Evolutionary conservation across 2,329 filamentous ascomycete genomes (phyloP), one percentile per base, ranked within the genome.

Genomic region (Trichophyton benhamiae): DNA sequence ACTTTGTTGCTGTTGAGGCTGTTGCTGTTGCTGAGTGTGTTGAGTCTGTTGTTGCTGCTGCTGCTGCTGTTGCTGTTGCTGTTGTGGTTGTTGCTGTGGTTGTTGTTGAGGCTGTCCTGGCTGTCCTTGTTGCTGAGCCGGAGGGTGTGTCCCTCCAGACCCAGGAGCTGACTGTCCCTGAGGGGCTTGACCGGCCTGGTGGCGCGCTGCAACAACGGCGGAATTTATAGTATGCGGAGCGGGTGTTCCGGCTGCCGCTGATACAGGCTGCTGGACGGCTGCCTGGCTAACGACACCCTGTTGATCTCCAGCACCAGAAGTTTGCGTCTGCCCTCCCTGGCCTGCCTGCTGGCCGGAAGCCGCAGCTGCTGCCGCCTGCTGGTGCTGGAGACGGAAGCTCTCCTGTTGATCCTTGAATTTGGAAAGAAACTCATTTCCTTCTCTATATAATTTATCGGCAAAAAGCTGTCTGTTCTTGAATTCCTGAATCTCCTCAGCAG

Each of bases 341-440:
- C 8, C 20, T 59, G 38, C n/a, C 20, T 61, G 58, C 33, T 61
- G 33, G 65, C 44, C 48, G 67, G 66, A 44, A 63, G 61, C 55
- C 65, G 59, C 38, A 73, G 70, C 33, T 36, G 33, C 63, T 66
- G 67, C 38, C 72, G 70, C 33, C 38, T 68, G 69, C 53, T 72
- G 71, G 60, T 73, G 71, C 62, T 74, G 71, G 5, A 68, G 65
- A 61, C 71, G 76, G 66, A 78, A 78, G 48, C 66, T 70, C 60
- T 78, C 75, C 64, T 79, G 77, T 63, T 79, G 77, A 48, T 78
- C 74, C 60, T 75, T 76, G 69, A 79, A 79, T 61, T 78, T 78
- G 44, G 69, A 72, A 63, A 79, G 66, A 62, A 78, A 79, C 11
- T 76, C 75, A 52, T 71, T 74, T n/a, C 75, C 75, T 64, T 79